Base-by-base conservation (phyloP, 352 stramenopile genomes). In the Globisporangium spiculum region DNA sequence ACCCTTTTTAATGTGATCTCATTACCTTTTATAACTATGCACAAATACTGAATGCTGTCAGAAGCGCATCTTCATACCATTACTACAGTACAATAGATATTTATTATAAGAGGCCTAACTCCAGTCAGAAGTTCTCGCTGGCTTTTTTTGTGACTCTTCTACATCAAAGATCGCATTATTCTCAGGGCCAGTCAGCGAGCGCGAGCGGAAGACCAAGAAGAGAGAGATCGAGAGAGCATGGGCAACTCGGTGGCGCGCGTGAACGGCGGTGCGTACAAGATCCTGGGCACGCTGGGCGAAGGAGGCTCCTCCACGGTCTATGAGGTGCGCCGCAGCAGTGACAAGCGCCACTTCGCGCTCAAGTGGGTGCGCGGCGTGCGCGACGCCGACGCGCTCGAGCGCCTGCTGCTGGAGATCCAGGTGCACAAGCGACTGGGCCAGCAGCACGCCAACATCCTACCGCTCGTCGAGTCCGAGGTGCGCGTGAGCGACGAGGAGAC, bases 281-380 rank as follows among this genome's bases (percentile, higher is more conserved):
- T 81, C 66, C 56, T 86, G 36, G 70, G 82, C 12, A 65, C 71
- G 59, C 66, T 96, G 3, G 88, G 72, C 4, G 86, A 90, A 1
- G 89, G 89, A 30, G 89, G 89, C 36, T 96, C 91, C 68, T 81
- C 86, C 30, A 71, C 77, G 14, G 89, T 96, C 52, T 85, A 87
- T 60, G 60, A 77, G 22, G 86, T 91, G 54, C 71, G 74, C 22
- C 77, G 81, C 12, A 70, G 75, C 14, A 48, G 41, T 32, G 64
- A 72, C 24, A 63, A 72, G 14, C 46, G 50, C 38, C 58, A 65
- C 44, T 80, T 79, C 27, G 89, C 87, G 58, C 76, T 95, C 41
- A 96, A 96, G 63, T 86, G 78, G 78, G 79, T 74, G 67, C 74
- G 83, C 64, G 75, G 74, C 48, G 68, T 89, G 66, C 66, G 75